Evolutionary conservation across 2,329 filamentous ascomycete genomes (phyloP).

Genomic region (Fusarium newnesense): DNA sequence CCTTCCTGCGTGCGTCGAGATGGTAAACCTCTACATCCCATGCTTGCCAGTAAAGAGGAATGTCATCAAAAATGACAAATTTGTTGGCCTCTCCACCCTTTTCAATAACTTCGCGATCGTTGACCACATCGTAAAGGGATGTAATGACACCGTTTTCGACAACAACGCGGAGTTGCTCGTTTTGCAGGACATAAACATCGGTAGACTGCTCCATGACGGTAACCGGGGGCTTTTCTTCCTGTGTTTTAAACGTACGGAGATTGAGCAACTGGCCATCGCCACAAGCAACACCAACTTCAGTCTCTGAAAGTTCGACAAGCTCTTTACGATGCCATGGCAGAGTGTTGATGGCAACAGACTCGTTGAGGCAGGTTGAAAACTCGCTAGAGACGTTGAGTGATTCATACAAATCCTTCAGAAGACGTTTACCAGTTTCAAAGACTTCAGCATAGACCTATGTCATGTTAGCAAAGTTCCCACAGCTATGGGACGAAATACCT

Average conservation of each 20-base stretch:
- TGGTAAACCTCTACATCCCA: slow-evolving; percentile 99
- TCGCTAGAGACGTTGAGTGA: slow-evolving; percentile 70
- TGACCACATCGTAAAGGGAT: slow-evolving; percentile 80
- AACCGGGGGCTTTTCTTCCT: slow-evolving; percentile 59
- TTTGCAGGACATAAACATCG: slow-evolving; percentile 81
- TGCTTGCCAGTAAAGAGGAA: slow-evolving; percentile 95
- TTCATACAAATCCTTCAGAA: slow-evolving; percentile 75
- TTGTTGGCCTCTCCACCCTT: slow-evolving; percentile 84
- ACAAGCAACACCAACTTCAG: slow-evolving; percentile 64
- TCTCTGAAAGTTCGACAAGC: slow-evolving; percentile 71
- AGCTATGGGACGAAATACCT: slow-evolving; percentile 56
- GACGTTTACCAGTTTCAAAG: slow-evolving; percentile 78
- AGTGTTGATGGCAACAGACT: slow-evolving; percentile 80
- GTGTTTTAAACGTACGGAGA: slow-evolving; percentile 61
- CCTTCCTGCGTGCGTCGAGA: slow-evolving; percentile 83
- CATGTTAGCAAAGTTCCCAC: slow-evolving; percentile 5
- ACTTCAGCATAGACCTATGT: slow-evolving; percentile 80
- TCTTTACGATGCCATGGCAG: slow-evolving; percentile 86
- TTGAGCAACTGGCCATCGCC: slow-evolving; percentile 64
- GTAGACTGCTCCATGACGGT: slow-evolving; percentile 61
- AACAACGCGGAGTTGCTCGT: slow-evolving; percentile 78
- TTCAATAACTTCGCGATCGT: slow-evolving; percentile 81
- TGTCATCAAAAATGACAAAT: slow-evolving; percentile 95
- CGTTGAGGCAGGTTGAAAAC: slow-evolving; percentile 52
- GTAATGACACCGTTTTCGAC: slow-evolving; percentile 82